Evolutionary conservation across 2,329 filamentous ascomycete species (phyloP).

Genomic region (Fusarium humuli): DNA sequence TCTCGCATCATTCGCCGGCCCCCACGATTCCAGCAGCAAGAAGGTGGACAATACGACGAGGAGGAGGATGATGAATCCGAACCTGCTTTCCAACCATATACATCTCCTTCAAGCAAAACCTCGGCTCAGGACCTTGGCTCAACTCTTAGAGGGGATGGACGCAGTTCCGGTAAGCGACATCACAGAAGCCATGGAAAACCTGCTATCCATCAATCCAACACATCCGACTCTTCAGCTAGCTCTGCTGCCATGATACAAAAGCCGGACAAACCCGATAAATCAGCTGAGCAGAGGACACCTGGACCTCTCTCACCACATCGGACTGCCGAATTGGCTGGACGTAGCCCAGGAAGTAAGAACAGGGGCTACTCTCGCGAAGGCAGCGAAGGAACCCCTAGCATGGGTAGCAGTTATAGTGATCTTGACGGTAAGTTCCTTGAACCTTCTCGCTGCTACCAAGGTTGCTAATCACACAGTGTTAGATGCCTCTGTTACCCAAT

Average conservation of each 20-base stretch:
- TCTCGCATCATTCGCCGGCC: constrained; percentile 71
- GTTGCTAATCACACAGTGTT: constrained; percentile 8
- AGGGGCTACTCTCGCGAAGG: constrained; percentile 68
- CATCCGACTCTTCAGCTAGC: constrained; percentile 72
- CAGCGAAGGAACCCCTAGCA: constrained; percentile 80
- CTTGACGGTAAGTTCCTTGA: constrained; percentile 70
- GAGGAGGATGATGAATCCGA: constrained; percentile 69
- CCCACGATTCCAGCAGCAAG: constrained; percentile 60
- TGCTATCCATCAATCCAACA: constrained; percentile 61
- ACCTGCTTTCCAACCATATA: constrained; percentile 66
- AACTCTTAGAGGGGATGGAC: constrained; percentile 62
- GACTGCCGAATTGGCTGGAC: constrained; percentile 67
- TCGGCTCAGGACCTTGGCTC: constrained; percentile 62
- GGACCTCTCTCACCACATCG: constrained; percentile 69
- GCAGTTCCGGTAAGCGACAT: constrained; percentile 49
- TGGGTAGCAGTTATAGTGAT: constrained; percentile 89
- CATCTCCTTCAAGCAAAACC: constrained; percentile 50
- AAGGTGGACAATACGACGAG: constrained; percentile 55
- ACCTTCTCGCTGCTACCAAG: background rate
- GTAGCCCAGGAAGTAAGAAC: constrained; percentile 63
- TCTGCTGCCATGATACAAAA: constrained; percentile 58
- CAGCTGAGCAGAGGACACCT: constrained; percentile 51
- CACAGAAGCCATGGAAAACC: constrained; percentile 49
- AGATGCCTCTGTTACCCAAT: constrained; percentile 86
- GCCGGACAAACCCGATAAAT: constrained; percentile 44